Evolutionary conservation across 164 flowering plant species (phyloP).

Genomic region (Brasenia schreberi): DNA sequence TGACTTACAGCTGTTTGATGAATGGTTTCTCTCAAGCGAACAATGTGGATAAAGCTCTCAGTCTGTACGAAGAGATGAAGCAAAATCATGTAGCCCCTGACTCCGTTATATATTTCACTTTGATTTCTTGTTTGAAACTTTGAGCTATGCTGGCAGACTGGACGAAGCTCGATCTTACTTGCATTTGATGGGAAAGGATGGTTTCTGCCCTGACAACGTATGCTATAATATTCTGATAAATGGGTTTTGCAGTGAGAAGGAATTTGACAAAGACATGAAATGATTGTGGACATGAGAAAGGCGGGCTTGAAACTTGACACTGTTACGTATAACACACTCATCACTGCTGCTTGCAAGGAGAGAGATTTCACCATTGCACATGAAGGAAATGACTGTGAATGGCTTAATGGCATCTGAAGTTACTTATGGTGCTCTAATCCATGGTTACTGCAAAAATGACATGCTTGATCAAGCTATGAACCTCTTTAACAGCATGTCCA

Average conservation of each 20-base stretch:
- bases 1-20: slow-evolving; percentile 50
- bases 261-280: slow-evolving; percentile 36
- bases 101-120: slow-evolving; percentile 42
- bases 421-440: slow-evolving; percentile 68
- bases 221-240: slow-evolving; percentile 52
- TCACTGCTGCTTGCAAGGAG: slow-evolving; percentile 40
- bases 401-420: slow-evolving; percentile 46
- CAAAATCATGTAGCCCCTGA: slow-evolving; percentile 31
- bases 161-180: slow-evolving; percentile 41
- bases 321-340: slow-evolving; percentile 62
- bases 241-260: slow-evolving; percentile 60
- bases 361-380: slow-evolving; percentile 37
- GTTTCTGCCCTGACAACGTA: slow-evolving; percentile 39
- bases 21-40: slow-evolving; percentile 47
- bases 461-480: slow-evolving; percentile 54
- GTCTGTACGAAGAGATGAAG: slow-evolving; percentile 50
- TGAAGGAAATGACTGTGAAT: slow-evolving; percentile 31
- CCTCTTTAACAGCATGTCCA: slow-evolving; percentile 36
- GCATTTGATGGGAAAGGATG: slow-evolving; percentile 41
- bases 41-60: slow-evolving; percentile 48
- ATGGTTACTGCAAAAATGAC: slow-evolving; percentile 41
- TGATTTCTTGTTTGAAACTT: slow-evolving; percentile 69
- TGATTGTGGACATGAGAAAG: slow-evolving; percentile 54
- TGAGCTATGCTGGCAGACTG: slow-evolving; percentile 47
- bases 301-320: slow-evolving; percentile 35